Base-by-base conservation (phyloP, 2,329 filamentous ascomycete genomes). In the Sclerotinia glacialis region DNA sequence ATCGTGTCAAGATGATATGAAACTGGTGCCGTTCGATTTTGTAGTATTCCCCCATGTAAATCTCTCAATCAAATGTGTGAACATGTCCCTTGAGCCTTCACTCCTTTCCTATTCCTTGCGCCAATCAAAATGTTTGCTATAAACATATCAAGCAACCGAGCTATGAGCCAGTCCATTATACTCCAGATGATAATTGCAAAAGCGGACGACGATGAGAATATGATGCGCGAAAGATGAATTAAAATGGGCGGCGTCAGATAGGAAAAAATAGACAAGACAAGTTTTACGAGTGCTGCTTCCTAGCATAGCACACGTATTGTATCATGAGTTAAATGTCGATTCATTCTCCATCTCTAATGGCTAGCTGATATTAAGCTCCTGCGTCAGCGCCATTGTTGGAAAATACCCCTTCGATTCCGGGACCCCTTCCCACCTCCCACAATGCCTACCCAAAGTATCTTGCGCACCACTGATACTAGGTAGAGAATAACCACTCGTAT, bases 391-490 rank as follows among this genome's bases (percentile, higher is more conserved):
- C 16, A 69, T 67, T 11, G 71, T 69, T 7, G 76, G 75, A 53
- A 74, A 77, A 65, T 73, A 77, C 34, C 74, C 74, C 55, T 72
- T 73, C 6, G 69, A 70, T 42, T 72, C 72, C 6, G 61, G 50
- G 1, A 71, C 67, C 6, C 72, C 74, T 52, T 77, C 75, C 72
- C 74, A 77, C 16, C 74, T 67, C n/a, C 76, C 73, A 69, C 75
- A 77, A 55, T 72, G 69, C 52, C 73, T 68, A 14, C 70, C 69
- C 37, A 72, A 68, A 42, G 58, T 12, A 31, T 72, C 72, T 42
- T 71, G 69, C 6, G 68, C 65, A 50, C 67, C 67, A 18, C 69
- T 69, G 34, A 75, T 66, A 37, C 73, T 74, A 7, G 73, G 73
- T 11, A 75, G 65, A 4, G 69, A 71, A 55, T 71, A 74, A 1